Evolutionary conservation across 2,329 filamentous ascomycete genomes (phyloP).

Genomic region (Hortaea sp.): DNA sequence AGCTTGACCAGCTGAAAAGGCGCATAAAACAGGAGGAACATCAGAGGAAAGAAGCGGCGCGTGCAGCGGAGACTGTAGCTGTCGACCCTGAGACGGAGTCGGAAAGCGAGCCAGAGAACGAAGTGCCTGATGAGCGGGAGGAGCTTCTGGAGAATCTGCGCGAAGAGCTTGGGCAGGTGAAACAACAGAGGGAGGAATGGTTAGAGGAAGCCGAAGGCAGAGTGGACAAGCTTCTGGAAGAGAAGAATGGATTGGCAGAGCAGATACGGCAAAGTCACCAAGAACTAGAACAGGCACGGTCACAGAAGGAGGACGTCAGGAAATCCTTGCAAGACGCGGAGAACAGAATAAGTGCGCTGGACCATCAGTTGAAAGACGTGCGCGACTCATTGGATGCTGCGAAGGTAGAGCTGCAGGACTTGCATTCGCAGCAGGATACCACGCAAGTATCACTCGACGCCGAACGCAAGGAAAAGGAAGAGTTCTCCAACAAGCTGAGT

Average conservation of each 20-base stretch:
- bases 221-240: conserved; percentile 22
- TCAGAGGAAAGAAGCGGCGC: background rate
- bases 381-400: conserved; percentile 3
- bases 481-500: conserved; percentile 8
- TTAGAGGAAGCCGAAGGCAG: conserved; percentile 24
- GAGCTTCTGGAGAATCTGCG: conserved; percentile 21
- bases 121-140: conserved; percentile 19
- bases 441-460: conserved; percentile 1
- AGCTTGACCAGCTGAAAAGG: conserved; percentile 13
- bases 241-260: conserved; percentile 20
- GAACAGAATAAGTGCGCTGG: conserved; percentile 7
- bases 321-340: conserved; percentile 6
- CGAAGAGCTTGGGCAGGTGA: conserved; percentile 16
- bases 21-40: conserved; percentile 12
- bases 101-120: conserved; percentile 9
- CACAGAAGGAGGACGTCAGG: conserved; percentile 5
- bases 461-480: conserved; percentile 3
- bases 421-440: conserved; percentile 4
- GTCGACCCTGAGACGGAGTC: conserved; percentile 14
- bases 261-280: conserved; percentile 8
- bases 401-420: conserved; percentile 2
- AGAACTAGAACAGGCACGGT: conserved; percentile 8
- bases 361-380: conserved; percentile 7
- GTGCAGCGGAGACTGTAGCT: background rate
- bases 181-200: conserved; percentile 19